Evolutionary conservation across 148 eudicot genomes (phyloP), one percentile per base, ranked within the genome.

Genomic region (Cornus suecica): DNA sequence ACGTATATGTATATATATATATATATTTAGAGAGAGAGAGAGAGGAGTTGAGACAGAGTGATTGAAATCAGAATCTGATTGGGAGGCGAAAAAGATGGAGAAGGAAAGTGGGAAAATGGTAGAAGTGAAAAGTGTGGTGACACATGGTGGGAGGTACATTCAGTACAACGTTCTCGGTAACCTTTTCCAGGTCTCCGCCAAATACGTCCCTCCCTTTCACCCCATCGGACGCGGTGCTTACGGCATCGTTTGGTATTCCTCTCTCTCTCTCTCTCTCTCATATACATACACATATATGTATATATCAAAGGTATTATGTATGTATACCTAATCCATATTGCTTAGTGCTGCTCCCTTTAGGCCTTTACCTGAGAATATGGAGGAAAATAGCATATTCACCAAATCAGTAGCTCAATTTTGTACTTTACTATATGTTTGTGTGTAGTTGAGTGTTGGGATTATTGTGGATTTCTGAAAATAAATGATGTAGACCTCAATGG

Each of bases 211-310:
- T 48, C 93, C 93, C 18, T 84, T 89, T 76, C 82, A 77, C 25
- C 90, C 90, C 14, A 86, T 89, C 24, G 93, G 97, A n/a, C 92
- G 97, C 14, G 97, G 97, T 34, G 97, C 97, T 82, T 92, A 92
- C 32, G 97, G 97, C 73, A 87, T 92, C 72, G 97, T 92, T 69
- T 92, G 97, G 97, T 92, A 77, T 5, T 1, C 16, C 26, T 4
- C 60, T 69, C 18, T 24, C 13, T 66, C 60, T 72, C 30, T 24
- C 68, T 24, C 58, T 60, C 18, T 26, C 37, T 31, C 3, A n/a
- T 72, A 16, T 74, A 7, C 41, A 30, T 70, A 24, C 61, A 18
- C 26, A 18, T 25, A 18, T 67, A n/a, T n/a, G 7, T n/a, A 20
- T n/a, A 58, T n/a, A 22, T 58, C 22, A n/a, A n/a, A n/a, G n/a